Conservation (phyloP, 2,329 filamentous ascomycete species). For the Aspergillus felis region DNA sequence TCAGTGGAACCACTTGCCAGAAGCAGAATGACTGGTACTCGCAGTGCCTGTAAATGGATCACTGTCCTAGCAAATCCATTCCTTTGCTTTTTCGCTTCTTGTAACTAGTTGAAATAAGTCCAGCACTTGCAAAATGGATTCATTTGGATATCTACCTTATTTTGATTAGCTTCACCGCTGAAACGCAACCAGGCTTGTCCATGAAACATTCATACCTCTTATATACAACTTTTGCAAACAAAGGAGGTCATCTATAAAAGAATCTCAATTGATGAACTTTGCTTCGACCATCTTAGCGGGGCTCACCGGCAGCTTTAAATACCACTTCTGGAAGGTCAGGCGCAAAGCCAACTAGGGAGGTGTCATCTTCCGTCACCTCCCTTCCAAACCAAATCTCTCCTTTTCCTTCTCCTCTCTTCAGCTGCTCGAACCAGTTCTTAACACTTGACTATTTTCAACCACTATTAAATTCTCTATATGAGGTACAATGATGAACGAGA, state of each 20-base stretch:
- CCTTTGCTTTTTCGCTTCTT: not conserved
- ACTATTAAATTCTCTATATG: not conserved
- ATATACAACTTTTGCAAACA: not conserved
- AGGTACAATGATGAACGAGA: not conserved
- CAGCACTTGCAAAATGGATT: not conserved
- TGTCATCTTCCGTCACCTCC: not conserved
- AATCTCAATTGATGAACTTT: not conserved
- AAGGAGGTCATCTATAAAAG: not conserved
- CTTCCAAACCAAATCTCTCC: too few relatives aligned
- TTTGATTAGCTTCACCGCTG: not conserved
- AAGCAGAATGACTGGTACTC: constrained; percentile 27
- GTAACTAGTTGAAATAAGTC: not conserved
- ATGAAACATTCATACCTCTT: not conserved
- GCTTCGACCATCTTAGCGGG: not conserved
- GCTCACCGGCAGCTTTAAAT: too few relatives aligned
- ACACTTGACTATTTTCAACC: too few relatives aligned
- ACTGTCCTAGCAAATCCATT: not conserved
- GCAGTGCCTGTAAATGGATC: constrained; percentile 22
- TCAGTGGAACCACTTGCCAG: constrained; percentile 23
- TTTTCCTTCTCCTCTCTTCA: not conserved
- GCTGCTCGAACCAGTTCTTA: not conserved
- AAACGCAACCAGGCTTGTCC: not conserved
- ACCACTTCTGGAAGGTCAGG: too few relatives aligned
- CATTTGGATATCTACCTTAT: not conserved
- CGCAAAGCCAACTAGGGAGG: not conserved